These are phyloP conservation scores for Adiantum capillusveneris DNA, from an alignment of 75 land plant species.

Conservation along the genomic window DNA sequence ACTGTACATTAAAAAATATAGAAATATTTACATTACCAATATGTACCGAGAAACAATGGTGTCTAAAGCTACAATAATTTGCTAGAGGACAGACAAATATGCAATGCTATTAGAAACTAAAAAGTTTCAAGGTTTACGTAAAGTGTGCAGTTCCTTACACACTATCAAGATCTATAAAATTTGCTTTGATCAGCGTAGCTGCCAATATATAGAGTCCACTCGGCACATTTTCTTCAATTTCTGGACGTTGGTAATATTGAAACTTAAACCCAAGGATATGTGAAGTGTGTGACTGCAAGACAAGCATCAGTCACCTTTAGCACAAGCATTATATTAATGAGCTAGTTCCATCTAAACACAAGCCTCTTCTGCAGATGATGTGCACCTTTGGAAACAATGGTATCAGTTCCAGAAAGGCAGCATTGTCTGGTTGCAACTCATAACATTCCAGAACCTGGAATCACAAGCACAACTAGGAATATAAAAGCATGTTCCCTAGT, in stretches of 20 bases:
- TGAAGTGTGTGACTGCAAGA: slow-evolving; percentile 80
- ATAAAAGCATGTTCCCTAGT: too few relatives aligned
- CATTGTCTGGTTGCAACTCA: slow-evolving; percentile 86
- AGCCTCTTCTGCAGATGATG: background rate
- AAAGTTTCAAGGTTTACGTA: too few relatives aligned
- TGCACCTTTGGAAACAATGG: slow-evolving; percentile 94
- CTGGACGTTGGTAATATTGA: slow-evolving; percentile 92
- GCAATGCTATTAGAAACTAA: too few relatives aligned
- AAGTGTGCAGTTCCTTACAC: too few relatives aligned
- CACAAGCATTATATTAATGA: too few relatives aligned
- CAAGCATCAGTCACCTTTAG: too few relatives aligned
- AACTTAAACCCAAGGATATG: slow-evolving; percentile 99
- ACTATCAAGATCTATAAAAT: slow-evolving; percentile 87
- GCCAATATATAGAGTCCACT: slow-evolving; percentile 74
- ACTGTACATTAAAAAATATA: slow-evolving; percentile 24
- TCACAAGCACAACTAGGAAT: background rate
- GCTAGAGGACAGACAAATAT: too few relatives aligned
- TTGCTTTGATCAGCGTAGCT: slow-evolving; percentile 76
- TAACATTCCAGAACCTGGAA: slow-evolving; percentile 94
- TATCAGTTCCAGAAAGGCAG: slow-evolving; percentile 68
- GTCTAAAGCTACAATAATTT: too few relatives aligned
- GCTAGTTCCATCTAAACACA: too few relatives aligned
- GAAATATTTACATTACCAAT: too few relatives aligned
- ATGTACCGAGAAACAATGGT: too few relatives aligned
- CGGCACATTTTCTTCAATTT: slow-evolving; percentile 68